Base-by-base conservation (phyloP, 192 early-diverging fungal genomes). In the Mortierella antarctica region DNA sequence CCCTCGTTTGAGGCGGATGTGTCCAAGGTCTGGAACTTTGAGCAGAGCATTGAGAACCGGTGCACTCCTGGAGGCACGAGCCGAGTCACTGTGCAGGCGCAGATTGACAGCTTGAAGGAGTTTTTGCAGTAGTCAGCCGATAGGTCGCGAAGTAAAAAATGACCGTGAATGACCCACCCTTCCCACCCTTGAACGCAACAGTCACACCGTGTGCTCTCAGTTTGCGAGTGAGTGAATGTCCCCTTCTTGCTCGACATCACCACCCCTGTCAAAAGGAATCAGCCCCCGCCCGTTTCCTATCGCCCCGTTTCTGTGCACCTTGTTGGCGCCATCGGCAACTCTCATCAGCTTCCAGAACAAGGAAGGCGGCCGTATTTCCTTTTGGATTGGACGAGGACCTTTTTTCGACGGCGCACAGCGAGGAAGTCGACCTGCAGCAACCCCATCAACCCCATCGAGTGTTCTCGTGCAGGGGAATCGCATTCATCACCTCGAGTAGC, bases 51-150 rank as follows among this genome's bases (percentile, higher is more conserved):
- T 39, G 96, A 99, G 54, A 92, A 93, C 82, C 88, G 98, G 47
- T 89, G 86, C 63, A 94, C 95, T 11, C 85, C 92, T 52, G 98
- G 98, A 42, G 98, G 98, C 14, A 99, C 98, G 6, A 92, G 92
- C 66, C 88, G 89, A 21, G 85, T 70, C 49, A 93, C 93, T 23
- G 96, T 98, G 10, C 31, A 83, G 72, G 89, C 75, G 52, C 98
- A 99, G 89, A 95, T 99, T 53, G 80, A 84, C n/a, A 69, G 81
- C 71, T 81, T 99, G 44, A 92, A 93, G 65, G 54, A 20, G n/a
- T 80, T 72, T 46, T 58, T 80, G 58, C 64, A 66, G 44, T 65
- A 65, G 44, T 39, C 20, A 13, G 23, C 47, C 9, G 8, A 23
- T 4, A 49, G 1, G 8, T 31, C 21, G 31, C 7, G 20, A 18